phyloP scores from a whole-genome alignment of 345 rosid species.

The Brassica incana region DNA sequence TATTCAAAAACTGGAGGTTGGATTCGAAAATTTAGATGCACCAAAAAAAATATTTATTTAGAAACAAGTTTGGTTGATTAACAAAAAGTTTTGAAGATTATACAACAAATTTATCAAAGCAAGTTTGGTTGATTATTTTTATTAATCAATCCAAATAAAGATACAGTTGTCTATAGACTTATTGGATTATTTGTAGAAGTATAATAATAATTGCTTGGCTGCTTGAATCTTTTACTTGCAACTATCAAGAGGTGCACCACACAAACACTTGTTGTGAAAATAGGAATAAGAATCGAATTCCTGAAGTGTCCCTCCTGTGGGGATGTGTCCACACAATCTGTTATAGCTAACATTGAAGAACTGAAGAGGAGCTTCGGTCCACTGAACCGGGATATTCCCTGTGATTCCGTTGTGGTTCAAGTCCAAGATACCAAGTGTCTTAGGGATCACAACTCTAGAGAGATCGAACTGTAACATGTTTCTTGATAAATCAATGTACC shows the following conservation, averaged over 20 bases:
- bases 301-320: conserved; percentile 64
- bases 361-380: conserved; percentile 46
- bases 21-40: too few relatives aligned
- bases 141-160: background rate
- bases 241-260: conserved; percentile 65
- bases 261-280: conserved; percentile 73
- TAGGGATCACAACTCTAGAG: conserved; percentile 48
- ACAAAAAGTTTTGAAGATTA: background rate
- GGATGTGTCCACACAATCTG: conserved; percentile 66
- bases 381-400: conserved; percentile 54
- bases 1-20: too few relatives aligned
- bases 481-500: conserved; percentile 55
- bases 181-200: background rate
- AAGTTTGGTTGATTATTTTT: background rate
- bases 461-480: conserved; percentile 61
- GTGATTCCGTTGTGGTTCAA: conserved; percentile 66
- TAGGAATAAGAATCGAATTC: conserved; percentile 49
- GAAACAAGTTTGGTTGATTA: too few relatives aligned
- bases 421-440: conserved; percentile 49
- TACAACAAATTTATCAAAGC: background rate
- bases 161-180: background rate
- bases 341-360: conserved; percentile 73
- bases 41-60: too few relatives aligned
- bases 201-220: background rate
- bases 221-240: conserved; percentile 43